Conservation (phyloP, 306 rosid genomes). For the Fragaria ananassa region DNA sequence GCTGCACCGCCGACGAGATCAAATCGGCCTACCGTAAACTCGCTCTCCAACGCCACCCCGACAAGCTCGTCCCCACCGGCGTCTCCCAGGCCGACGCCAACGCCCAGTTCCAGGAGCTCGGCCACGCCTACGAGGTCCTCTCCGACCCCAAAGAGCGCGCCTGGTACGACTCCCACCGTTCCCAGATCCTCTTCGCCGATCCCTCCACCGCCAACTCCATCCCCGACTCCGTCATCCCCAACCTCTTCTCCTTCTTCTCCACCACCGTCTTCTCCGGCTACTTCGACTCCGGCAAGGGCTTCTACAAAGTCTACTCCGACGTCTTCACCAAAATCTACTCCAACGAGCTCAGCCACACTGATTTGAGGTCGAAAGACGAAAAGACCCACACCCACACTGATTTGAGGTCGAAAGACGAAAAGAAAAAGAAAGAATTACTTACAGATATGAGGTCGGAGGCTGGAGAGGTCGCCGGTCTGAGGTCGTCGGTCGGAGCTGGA, state of each 20-base stretch:
- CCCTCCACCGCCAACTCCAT: constrained; percentile 45
- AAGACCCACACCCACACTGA: no score
- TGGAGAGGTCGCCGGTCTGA: no score
- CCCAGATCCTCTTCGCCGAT: constrained; percentile 86
- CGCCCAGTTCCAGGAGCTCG: constrained; percentile 87
- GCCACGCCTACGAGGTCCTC: constrained; percentile 91
- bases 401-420: no score
- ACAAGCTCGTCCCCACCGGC: constrained; percentile 83
- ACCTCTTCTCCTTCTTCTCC: constrained; percentile 91
- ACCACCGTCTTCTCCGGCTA: constrained; percentile 68
- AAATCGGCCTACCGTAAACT: constrained; percentile 70
- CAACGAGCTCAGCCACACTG: constrained; percentile 44
- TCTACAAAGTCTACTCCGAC: constrained; percentile 69
- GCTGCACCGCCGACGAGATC: constrained; percentile 68
- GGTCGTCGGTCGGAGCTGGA: no score
- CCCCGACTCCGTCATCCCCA: constrained; percentile 50
- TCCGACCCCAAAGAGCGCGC: constrained; percentile 91
- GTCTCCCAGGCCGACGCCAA: constrained; percentile 74
- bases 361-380: no score
- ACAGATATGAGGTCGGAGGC: no score
- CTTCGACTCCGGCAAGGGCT: constrained; percentile 61
- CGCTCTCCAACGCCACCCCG: constrained; percentile 93
- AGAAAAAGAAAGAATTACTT: no score
- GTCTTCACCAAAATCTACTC: constrained; percentile 63
- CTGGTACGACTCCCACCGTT: constrained; percentile 97